Percentiles rank a stretch among this genome's conserved stretches.
Evolutionary conservation across 179 eudicot genomes (phyloP).

Genomic region (Beta corolliflora): DNA sequence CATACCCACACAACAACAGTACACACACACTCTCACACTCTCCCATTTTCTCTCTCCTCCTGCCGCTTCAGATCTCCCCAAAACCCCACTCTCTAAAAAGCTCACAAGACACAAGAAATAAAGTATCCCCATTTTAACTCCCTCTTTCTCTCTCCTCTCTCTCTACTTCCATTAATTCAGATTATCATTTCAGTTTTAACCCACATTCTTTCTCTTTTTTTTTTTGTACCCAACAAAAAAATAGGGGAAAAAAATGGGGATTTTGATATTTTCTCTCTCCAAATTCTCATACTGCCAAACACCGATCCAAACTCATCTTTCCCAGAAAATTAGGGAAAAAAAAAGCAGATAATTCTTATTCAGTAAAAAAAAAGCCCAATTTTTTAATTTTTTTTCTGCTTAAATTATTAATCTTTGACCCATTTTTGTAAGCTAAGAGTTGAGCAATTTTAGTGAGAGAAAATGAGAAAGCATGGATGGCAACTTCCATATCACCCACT

Average conservation of each 20-base stretch:
- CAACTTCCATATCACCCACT: constrained; percentile 99
- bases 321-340: constrained; percentile 26
- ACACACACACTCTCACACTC: constrained; percentile 1
- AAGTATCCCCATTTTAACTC: constrained; percentile 3
- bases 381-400: too few species aligned
- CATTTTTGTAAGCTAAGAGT: neutral
- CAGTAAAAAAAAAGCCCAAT: too few species aligned
- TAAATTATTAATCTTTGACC: neutral
- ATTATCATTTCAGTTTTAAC: neutral
- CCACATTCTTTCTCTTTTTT: neutral
- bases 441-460: constrained; percentile 6
- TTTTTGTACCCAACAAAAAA: neutral
- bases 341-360: neutral
- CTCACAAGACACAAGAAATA: constrained; percentile 33
- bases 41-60: constrained; percentile 7
- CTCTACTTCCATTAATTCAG: neutral
- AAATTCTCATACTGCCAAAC: constrained; percentile 20
- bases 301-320: constrained; percentile 25
- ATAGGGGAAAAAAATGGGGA: neutral
- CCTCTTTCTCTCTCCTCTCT: neutral
- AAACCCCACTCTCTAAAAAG: constrained; percentile 24
- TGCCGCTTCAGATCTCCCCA: constrained; percentile 40
- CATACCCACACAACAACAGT: constrained; percentile 4
- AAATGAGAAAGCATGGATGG: constrained; percentile 99
- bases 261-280: neutral